Evolutionary conservation across 2,329 filamentous ascomycete species (phyloP).

Genomic region (Cladophialophora chaetospira): DNA sequence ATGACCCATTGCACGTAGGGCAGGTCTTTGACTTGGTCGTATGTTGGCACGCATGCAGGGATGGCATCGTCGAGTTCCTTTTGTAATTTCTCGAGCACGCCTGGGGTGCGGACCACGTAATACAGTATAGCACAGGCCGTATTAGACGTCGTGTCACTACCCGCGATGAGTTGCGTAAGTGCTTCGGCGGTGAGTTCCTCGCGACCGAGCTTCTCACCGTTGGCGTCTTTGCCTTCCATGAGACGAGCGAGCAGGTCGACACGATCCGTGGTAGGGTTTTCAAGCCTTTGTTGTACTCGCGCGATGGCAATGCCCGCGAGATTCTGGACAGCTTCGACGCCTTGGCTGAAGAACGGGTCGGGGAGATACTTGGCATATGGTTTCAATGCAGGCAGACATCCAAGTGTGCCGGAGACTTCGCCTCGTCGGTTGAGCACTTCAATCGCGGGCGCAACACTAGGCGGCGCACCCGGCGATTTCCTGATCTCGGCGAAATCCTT

Average conservation of each 20-base stretch:
- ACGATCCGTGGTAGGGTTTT: constrained; percentile 62
- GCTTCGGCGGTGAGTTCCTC: constrained; percentile 86
- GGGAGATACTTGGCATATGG: constrained; percentile 79
- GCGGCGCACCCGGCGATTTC: constrained; percentile 59
- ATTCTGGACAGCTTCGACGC: constrained; percentile 72
- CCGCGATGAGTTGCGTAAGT: constrained; percentile 80
- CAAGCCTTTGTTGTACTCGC: constrained; percentile 71
- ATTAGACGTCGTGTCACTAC: constrained; percentile 67
- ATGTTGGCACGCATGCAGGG: constrained; percentile 63
- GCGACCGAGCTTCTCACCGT: constrained; percentile 71
- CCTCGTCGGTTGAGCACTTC: constrained; percentile 86
- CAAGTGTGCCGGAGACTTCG: constrained; percentile 80
- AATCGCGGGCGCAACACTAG: constrained; percentile 75
- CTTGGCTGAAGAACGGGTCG: constrained; percentile 77
- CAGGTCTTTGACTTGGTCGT: constrained; percentile 71
- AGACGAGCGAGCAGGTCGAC: constrained; percentile 79
- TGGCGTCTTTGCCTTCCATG: constrained; percentile 83
- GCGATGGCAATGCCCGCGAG: constrained; percentile 87
- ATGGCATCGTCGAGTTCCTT: constrained; percentile 73
- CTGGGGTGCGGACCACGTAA: constrained; percentile 69
- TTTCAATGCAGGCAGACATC: constrained; percentile 71
- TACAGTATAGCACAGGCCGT: constrained; percentile 82
- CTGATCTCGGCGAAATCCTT: constrained; percentile 76
- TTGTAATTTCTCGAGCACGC: constrained; percentile 71
- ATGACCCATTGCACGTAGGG: constrained; percentile 75